Evolutionary conservation across 73 alveolate genomes (phyloP).

Genomic region (Tetrahymena borealis): DNA sequence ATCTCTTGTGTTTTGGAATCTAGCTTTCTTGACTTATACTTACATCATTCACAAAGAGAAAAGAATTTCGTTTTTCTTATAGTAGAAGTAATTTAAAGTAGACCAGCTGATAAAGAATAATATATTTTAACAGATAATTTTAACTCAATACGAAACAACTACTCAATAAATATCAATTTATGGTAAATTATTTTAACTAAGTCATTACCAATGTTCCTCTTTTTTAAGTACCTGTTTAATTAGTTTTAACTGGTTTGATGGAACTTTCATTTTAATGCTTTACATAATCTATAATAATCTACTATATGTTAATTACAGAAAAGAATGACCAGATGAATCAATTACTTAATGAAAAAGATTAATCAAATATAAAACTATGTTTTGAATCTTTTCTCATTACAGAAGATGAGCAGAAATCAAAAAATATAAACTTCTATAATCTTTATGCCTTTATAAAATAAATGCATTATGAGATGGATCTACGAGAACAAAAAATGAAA

Average conservation of each 20-base stretch:
- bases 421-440: neutral
- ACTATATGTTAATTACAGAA: neutral
- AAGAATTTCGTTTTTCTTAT: neutral
- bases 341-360: neutral
- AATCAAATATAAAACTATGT: neutral
- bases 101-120: neutral
- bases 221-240: too few relatives aligned
- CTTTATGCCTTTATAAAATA: neutral
- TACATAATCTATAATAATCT: too few relatives aligned
- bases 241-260: too few relatives aligned
- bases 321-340: neutral
- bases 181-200: neutral
- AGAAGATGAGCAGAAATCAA: neutral
- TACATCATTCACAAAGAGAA: neutral
- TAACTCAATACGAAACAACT: neutral
- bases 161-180: neutral
- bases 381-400: neutral
- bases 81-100: neutral
- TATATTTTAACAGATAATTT: neutral
- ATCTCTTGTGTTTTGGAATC: neutral
- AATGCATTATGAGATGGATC: neutral
- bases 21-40: neutral
- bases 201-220: too few relatives aligned
- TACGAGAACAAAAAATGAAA: neutral
- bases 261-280: too few relatives aligned